A percentile compares a stretch with the other conserved stretches of the same genome.
These are phyloP conservation scores for Thecaphora frezii DNA, from an alignment of 1,284 basidiomycete species.

Conservation along the genomic window DNA sequence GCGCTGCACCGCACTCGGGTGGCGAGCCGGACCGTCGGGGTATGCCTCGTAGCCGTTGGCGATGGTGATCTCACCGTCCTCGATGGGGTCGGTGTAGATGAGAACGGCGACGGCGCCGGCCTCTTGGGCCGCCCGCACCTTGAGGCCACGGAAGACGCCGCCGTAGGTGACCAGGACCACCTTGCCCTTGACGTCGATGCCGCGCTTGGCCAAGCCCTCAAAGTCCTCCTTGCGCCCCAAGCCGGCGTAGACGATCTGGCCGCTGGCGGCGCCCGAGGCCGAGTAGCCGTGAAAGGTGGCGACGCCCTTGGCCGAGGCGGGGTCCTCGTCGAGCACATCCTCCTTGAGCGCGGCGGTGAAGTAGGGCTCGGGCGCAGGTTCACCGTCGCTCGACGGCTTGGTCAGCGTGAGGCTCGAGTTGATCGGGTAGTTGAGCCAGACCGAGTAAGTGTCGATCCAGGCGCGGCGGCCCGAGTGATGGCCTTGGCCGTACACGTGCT, in stretches of 20 bases:
- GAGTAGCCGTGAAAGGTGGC: conserved; percentile 61
- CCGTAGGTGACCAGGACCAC: conserved; percentile 86
- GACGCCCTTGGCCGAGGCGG: conserved; percentile 60
- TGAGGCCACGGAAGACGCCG: conserved; percentile 74
- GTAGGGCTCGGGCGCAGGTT: conserved; percentile 63
- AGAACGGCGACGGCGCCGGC: conserved; percentile 68
- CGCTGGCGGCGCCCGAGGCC: conserved; percentile 60
- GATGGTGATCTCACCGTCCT: conserved; percentile 79
- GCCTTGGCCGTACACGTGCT: conserved; percentile 26
- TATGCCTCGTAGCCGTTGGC: conserved; percentile 67
- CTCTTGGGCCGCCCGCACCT: conserved; percentile 80
- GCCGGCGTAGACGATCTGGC: conserved; percentile 77
- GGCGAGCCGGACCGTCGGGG: conserved; percentile 83
- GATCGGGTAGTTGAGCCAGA: conserved; percentile 54
- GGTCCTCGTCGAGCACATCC: conserved; percentile 61
- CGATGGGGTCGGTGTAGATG: conserved; percentile 85
- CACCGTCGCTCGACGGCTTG: conserved; percentile 25
- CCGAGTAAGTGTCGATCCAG: conserved; percentile 56
- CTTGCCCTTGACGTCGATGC: conserved; percentile 75
- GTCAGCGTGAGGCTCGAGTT: conserved; percentile 44
- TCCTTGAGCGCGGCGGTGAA: conserved; percentile 67
- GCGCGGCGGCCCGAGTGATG: conserved; percentile 25
- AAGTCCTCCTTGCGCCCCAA: conserved; percentile 80
- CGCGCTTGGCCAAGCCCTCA: conserved; percentile 61
- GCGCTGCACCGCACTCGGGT: conserved; percentile 71